Evolutionary conservation across 768 basidiomycete species (phyloP).

Genomic region (Mycena polygramma): DNA sequence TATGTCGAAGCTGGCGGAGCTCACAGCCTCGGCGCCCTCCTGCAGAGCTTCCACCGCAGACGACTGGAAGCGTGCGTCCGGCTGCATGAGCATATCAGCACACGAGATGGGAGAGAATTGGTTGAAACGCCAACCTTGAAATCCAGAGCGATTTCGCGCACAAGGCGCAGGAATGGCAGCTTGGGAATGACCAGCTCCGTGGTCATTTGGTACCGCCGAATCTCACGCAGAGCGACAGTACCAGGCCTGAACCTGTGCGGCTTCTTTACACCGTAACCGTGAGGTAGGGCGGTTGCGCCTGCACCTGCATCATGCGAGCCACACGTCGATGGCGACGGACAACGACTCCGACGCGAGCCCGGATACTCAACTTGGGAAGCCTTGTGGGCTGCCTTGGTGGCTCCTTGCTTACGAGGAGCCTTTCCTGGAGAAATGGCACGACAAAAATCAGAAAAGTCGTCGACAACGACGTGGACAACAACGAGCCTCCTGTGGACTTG

Average conservation of each 20-base stretch:
- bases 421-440: constrained; percentile 69
- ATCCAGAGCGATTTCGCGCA: too few relatives aligned
- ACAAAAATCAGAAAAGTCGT: constrained; percentile 39
- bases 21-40: constrained; percentile 70
- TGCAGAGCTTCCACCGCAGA: constrained; percentile 95
- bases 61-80: constrained; percentile 95
- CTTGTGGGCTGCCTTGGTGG: constrained; percentile 96
- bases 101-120: constrained; percentile 22
- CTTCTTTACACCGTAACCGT: constrained; percentile 93
- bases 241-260: constrained; percentile 97
- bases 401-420: constrained; percentile 94
- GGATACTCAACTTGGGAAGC: constrained; percentile 73
- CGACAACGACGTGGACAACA: constrained; percentile 32
- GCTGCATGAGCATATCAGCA: constrained; percentile 54
- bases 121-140: too few relatives aligned
- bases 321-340: constrained; percentile 33
- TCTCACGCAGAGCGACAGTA: constrained; percentile 99
- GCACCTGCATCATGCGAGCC: constrained; percentile 40
- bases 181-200: constrained; percentile 95
- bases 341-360: constrained; percentile 40
- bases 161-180: too few relatives aligned
- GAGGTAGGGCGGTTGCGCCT: constrained; percentile 69
- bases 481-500: constrained; percentile 96
- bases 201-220: constrained; percentile 97
- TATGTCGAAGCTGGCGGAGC: too few relatives aligned